Evolutionary conservation across 2,329 filamentous ascomycete species (phyloP).

Genomic region (Trichoderma cornu-damae): DNA sequence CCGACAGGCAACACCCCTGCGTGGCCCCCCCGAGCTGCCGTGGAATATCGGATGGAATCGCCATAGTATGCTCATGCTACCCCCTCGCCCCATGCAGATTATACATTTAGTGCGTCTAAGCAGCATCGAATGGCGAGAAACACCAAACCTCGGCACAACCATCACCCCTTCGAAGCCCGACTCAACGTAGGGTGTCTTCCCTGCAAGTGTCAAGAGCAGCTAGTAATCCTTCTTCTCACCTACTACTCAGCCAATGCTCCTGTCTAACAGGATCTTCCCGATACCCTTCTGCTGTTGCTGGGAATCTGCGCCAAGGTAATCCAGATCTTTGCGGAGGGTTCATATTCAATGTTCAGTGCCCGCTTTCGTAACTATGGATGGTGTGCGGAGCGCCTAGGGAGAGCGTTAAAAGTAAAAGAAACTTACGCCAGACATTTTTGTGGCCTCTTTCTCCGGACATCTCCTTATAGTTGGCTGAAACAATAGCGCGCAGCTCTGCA

Average conservation of each 20-base stretch:
- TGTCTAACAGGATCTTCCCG: constrained; percentile 20
- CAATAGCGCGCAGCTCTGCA: constrained; percentile 11
- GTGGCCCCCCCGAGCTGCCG: neutral
- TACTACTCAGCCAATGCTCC: constrained; percentile 19
- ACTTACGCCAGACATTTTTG: constrained; percentile 22
- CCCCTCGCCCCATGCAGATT: neutral
- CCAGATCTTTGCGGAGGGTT: constrained; percentile 18
- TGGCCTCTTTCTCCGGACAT: constrained; percentile 20
- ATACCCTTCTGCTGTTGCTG: constrained; percentile 21
- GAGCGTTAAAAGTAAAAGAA: no score
- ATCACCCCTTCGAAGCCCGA: constrained; percentile 16
- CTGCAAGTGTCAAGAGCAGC: constrained; percentile 19
- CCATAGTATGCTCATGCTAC: no score
- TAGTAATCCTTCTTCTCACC: constrained; percentile 18
- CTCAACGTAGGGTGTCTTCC: constrained; percentile 13
- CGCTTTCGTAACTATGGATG: neutral
- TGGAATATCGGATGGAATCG: neutral
- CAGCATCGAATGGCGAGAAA: constrained; percentile 18
- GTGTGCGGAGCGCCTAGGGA: neutral
- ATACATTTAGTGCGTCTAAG: neutral
- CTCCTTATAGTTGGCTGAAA: constrained; percentile 8
- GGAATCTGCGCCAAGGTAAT: constrained; percentile 22
- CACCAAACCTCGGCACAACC: constrained; percentile 17
- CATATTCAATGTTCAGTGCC: neutral
- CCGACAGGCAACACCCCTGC: neutral